These are phyloP conservation scores for Colletotrichum eremochloae DNA, from an alignment of 2,329 filamentous ascomycete species.

Conservation along the genomic window DNA sequence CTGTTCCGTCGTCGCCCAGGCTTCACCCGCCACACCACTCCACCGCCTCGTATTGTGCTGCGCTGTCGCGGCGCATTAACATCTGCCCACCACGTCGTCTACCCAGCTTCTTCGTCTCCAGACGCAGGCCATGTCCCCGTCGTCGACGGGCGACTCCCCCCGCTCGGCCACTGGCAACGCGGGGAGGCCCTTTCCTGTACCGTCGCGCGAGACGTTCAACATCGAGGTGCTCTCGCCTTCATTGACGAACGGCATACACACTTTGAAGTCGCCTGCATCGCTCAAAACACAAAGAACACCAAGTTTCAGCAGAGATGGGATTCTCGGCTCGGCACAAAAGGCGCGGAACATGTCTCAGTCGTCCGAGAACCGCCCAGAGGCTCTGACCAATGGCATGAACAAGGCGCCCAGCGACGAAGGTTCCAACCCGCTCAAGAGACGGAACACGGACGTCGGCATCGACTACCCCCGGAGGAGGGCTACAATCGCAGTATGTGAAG, in stretches of 20 bases:
- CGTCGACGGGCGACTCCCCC: conserved; percentile 67
- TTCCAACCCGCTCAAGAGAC: conserved; percentile 71
- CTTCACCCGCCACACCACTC: conserved; percentile 13
- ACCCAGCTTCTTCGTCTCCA: conserved; percentile 45
- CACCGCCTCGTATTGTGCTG: conserved; percentile 27
- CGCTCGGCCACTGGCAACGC: conserved; percentile 56
- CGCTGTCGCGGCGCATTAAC: conserved; percentile 37
- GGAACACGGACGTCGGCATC: conserved; percentile 71
- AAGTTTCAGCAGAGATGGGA: conserved; percentile 68
- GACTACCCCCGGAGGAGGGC: conserved; percentile 75
- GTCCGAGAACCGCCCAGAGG: conserved; percentile 61
- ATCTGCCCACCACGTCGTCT: conserved; percentile 43
- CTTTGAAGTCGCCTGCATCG: conserved; percentile 66
- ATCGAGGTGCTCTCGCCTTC: conserved; percentile 64
- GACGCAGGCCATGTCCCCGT: conserved; percentile 62
- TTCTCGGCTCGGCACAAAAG: conserved; percentile 66
- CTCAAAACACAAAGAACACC: conserved; percentile 62
- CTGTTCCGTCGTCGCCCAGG: conserved; percentile 2
- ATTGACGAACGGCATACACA: conserved; percentile 57
- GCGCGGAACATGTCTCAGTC: conserved; percentile 68
- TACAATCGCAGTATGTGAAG: conserved; percentile 72
- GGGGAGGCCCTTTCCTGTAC: conserved; percentile 60
- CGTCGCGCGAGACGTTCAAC: conserved; percentile 61
- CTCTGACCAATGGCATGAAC: conserved; percentile 59
- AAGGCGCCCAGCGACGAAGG: conserved; percentile 65